These are phyloP conservation scores for Talaromyces trachyspermus DNA, from an alignment of 495 filamentous ascomycete species.

Conservation along the genomic window DNA sequence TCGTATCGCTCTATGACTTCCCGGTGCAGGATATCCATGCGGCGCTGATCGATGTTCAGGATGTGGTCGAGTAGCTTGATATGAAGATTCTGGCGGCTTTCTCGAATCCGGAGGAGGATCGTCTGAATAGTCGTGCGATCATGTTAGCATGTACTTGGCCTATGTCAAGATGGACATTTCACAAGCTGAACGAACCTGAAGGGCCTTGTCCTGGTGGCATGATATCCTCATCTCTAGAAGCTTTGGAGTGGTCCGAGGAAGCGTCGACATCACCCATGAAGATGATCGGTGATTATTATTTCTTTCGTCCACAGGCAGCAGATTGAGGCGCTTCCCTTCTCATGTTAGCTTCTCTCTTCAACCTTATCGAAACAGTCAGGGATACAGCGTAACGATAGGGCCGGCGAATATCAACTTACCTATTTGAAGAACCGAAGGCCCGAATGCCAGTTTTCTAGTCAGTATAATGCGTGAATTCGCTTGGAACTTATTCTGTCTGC, in stretches of 20 bases:
- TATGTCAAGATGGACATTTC: neutral
- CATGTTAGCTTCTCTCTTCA: too few relatives aligned
- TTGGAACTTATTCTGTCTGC: too few relatives aligned
- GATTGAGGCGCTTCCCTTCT: too few relatives aligned
- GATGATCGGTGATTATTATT: slow-evolving; percentile 4
- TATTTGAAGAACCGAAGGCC: too few relatives aligned
- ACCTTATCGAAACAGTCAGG: too few relatives aligned
- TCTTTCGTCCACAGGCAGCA: too few relatives aligned
- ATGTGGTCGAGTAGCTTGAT: slow-evolving; percentile 16
- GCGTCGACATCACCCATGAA: slow-evolving; percentile 33
- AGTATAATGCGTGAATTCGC: too few relatives aligned
- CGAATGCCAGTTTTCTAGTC: too few relatives aligned
- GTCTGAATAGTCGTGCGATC: slow-evolving; percentile 8
- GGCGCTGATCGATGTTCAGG: slow-evolving; percentile 17
- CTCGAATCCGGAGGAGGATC: neutral
- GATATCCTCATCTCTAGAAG: slow-evolving; percentile 14
- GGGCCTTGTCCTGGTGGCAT: slow-evolving; percentile 9
- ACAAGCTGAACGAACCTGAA: slow-evolving; percentile 20
- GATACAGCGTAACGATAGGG: too few relatives aligned
- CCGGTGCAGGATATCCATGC: slow-evolving; percentile 11
- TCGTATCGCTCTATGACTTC: slow-evolving; percentile 20
- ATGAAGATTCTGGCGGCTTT: slow-evolving; percentile 11
- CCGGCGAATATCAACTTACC: too few relatives aligned
- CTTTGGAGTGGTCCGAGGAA: slow-evolving; percentile 19
- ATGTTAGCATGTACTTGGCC: slow-evolving; percentile 11